Percentiles rank a stretch among this genome's conserved stretches.
phyloP scores from a whole-genome alignment of 2,329 filamentous ascomycete species.

The Alternaria viburni region DNA sequence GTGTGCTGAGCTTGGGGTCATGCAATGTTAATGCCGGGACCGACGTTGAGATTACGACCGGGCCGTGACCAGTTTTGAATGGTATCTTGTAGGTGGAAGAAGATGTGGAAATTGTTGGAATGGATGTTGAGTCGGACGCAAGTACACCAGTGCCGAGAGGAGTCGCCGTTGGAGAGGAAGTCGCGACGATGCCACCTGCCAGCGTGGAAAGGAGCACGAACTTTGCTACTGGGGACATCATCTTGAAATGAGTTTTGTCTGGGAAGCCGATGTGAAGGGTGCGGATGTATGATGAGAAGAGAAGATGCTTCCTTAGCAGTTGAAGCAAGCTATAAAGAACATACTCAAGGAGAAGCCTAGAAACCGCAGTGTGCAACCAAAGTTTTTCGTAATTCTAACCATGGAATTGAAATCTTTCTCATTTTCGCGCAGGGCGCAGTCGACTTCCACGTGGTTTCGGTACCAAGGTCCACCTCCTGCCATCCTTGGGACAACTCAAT shows the following conservation, averaged over 20 bases:
- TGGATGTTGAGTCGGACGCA: not conserved
- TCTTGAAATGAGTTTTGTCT: not conserved
- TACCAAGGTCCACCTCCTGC: not conserved
- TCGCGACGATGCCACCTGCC: not conserved
- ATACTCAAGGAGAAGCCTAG: not conserved
- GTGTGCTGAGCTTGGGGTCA: not conserved
- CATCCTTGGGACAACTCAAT: not conserved
- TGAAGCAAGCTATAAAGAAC: not conserved
- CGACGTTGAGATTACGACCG: not conserved
- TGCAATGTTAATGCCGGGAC: not conserved
- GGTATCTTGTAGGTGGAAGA: not conserved
- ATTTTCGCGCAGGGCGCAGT: not conserved
- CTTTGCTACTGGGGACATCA: not conserved
- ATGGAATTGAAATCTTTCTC: not conserved
- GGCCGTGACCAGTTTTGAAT: not conserved
- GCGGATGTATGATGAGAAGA: not conserved
- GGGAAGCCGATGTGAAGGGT: not conserved
- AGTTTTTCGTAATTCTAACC: not conserved
- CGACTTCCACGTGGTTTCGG: not conserved
- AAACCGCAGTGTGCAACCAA: not conserved
- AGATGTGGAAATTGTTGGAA: not conserved
- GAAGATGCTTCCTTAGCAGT: not conserved
- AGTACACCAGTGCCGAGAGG: not conserved
- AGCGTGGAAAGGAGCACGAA: not conserved
- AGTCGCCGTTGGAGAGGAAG: not conserved